Evolutionary conservation across 2,329 filamentous ascomycete genomes (phyloP).

Genomic region (Moelleriella libera): DNA sequence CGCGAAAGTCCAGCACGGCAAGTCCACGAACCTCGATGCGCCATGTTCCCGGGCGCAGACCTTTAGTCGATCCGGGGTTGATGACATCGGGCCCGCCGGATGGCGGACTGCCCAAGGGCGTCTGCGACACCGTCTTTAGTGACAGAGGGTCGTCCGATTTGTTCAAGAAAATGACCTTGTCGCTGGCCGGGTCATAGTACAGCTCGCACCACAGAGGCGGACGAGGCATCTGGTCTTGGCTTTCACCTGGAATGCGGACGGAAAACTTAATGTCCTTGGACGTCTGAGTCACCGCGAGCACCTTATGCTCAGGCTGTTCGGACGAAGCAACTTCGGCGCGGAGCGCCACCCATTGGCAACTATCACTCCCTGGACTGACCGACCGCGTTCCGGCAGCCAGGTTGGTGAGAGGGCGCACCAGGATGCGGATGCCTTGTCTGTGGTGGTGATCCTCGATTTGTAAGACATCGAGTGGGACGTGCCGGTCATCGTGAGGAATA

Average conservation of each 20-base stretch:
- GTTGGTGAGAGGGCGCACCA: conserved; percentile 38
- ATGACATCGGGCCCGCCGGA: conserved; percentile 28
- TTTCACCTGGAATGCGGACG: conserved; percentile 37
- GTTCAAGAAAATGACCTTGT: conserved; percentile 42
- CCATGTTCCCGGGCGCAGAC: conserved; percentile 41
- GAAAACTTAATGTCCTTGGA: conserved; percentile 46
- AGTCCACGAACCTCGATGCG: conserved; percentile 34
- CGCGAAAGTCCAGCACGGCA: conserved; percentile 42
- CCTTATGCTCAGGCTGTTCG: conserved; percentile 39
- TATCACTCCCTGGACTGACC: conserved; percentile 41
- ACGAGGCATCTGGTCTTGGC: conserved; percentile 24
- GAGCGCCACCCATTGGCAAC: conserved; percentile 41
- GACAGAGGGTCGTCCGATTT: conserved; percentile 38
- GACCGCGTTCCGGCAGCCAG: conserved; percentile 33
- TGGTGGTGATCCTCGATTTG: conserved; percentile 36
- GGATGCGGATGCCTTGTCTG: conserved; percentile 40
- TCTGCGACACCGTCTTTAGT: conserved; percentile 29
- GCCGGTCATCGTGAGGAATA: conserved; percentile 21
- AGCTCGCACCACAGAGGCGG: conserved; percentile 45
- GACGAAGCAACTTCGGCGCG: conserved; percentile 37
- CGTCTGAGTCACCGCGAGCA: conserved; percentile 46
- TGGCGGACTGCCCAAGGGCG: conserved; percentile 21
- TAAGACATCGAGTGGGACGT: conserved; percentile 39
- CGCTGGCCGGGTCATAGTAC: conserved; percentile 45
- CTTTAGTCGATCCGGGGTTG: conserved; percentile 28